Percentiles rank a stretch among this genome's conserved stretches.
Conservation (phyloP, 345 rosid species). For the Trapa bicornis region DNA sequence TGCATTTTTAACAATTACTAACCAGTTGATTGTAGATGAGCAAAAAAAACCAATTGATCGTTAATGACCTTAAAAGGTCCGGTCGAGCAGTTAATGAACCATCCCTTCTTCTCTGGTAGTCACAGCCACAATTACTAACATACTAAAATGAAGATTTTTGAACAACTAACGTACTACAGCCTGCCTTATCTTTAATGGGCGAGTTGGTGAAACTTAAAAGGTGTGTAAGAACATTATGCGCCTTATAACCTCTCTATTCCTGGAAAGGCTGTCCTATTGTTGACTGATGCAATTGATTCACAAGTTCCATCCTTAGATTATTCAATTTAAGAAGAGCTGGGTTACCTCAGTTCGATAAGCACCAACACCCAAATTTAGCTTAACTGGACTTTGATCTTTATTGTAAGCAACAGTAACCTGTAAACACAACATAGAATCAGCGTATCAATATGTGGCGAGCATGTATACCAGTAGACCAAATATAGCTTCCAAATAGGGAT, state of each 20-base stretch:
- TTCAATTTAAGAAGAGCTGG: neutral
- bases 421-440: neutral
- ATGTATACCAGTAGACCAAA: neutral
- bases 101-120: neutral
- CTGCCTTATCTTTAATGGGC: neutral
- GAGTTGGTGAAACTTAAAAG: neutral
- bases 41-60: neutral
- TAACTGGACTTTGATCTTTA: conserved; percentile 76
- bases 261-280: too few species aligned
- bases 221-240: neutral
- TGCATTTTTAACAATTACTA: neutral
- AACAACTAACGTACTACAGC: neutral
- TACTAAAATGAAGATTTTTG: neutral
- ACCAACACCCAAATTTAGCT: conserved; percentile 90
- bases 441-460: too few species aligned
- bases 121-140: neutral
- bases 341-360: conserved; percentile 94
- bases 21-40: neutral
- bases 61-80: conserved; percentile 2
- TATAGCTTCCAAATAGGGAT: neutral
- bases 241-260: neutral
- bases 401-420: conserved; percentile 93
- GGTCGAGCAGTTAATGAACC: too few species aligned
- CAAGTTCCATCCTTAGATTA: neutral
- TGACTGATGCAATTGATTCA: neutral